Conservation (phyloP, 352 stramenopile genomes). For the Globisporangium recalcitrans region DNA sequence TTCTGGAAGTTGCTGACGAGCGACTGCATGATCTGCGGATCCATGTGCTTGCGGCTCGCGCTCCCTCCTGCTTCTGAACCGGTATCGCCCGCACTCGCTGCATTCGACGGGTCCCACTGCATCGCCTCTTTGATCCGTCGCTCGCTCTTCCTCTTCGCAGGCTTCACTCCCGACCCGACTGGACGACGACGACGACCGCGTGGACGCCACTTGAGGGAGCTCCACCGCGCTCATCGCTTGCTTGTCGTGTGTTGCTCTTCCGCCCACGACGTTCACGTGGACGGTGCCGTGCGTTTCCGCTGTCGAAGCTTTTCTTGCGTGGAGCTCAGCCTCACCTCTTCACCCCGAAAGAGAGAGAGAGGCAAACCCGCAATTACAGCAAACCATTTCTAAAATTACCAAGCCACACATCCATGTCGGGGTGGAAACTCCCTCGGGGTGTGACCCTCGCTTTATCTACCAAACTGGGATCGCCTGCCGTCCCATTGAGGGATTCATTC, state of each 20-base stretch:
- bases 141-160: constrained; percentile 34
- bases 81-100: constrained; percentile 7
- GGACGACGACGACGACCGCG: constrained; percentile 39
- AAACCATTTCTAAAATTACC: constrained; percentile 1
- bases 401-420: background rate
- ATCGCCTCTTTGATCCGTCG: constrained; percentile 18
- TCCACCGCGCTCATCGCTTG: constrained; percentile 42
- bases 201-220: constrained; percentile 44
- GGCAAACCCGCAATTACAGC: background rate
- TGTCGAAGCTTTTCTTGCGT: background rate
- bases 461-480: background rate
- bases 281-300: background rate
- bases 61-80: constrained; percentile 12
- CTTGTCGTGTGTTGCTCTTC: background rate
- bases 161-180: constrained; percentile 33
- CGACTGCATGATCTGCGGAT: constrained; percentile 54
- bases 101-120: constrained; percentile 17
- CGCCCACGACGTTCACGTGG: background rate
- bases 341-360: background rate
- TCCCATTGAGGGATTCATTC: background rate
- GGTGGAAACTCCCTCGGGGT: background rate
- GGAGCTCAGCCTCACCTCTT: background rate
- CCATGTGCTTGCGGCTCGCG: constrained; percentile 32
- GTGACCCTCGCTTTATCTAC: background rate
- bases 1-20: constrained; percentile 73